Evolutionary conservation across 73 alveolate genomes (phyloP), one percentile per base, ranked within the genome.

Genomic region (Blepharisma stoltei): DNA sequence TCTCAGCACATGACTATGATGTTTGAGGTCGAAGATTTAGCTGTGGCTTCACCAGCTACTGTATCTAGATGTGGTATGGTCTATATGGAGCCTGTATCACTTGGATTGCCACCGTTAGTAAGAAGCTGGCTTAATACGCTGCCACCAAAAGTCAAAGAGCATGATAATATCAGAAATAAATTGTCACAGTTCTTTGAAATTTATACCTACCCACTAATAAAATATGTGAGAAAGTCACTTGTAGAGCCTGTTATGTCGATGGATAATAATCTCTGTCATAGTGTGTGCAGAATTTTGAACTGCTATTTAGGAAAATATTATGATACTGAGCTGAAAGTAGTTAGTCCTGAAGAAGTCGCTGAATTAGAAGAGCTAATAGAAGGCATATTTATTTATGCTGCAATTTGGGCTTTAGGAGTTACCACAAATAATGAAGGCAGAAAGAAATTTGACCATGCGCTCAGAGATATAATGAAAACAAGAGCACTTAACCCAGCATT

Each of bases 41-140:
- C 96, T 21, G 98, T 95, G 41, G 99, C 99, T 38, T 93, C 99
- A 6, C 99, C 99, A n/a, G 99, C 99, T 27, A 97, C 99, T 41
- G 99, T 97, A 6, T 94, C 99, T 6, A 88, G 99, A 76, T 97
- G 99, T 70, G 99, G 99, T 82, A 95, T 94, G 99, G 98, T 97
- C 49, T 96, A 95, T 83, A 92, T 96, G 98, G 99, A 96, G 55
- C 99, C 99, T 65, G 90, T 90, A n/a, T 89, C 98, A 6, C 84
- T 96, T 78, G 97, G 98, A 7, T 75, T 93, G 6, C 73, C 83
- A 52, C 98, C 99, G 0, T 80, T 95, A 48, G 79, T 89, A 54
- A 81, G 73, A n/a, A 89, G 97, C 54, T 97, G 99, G 98, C 67
- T 97, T 52, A 86, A 92, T 55, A 82, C 94, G 53, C 84, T 97